A percentile compares a stretch with the other conserved stretches of the same genome.
Evolutionary conservation across 2,329 filamentous ascomycete species (phyloP).

Genomic region (Seiridium cupressi): DNA sequence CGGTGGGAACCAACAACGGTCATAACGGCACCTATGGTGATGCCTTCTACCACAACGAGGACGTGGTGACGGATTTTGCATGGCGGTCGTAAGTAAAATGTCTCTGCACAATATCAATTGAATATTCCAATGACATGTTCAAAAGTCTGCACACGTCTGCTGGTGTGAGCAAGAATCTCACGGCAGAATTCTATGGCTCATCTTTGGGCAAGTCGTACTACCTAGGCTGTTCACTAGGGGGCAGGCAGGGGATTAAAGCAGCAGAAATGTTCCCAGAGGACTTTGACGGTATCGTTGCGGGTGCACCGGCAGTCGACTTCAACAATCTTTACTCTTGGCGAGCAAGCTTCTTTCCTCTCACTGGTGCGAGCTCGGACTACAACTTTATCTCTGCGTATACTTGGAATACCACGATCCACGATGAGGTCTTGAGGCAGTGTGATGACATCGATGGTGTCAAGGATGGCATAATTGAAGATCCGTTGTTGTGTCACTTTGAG

Average conservation of each 20-base stretch:
- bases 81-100: conserved; percentile 28
- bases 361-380: conserved; percentile 20
- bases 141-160: conserved; percentile 41
- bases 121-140: no score
- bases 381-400: conserved; percentile 11
- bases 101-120: not conserved
- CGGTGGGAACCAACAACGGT: conserved; percentile 47
- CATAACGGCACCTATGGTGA: conserved; percentile 40
- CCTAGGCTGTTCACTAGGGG: conserved; percentile 56
- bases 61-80: conserved; percentile 34
- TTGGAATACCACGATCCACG: conserved; percentile 29
- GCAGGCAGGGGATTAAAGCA: conserved; percentile 53
- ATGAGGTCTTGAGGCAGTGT: conserved; percentile 35
- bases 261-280: conserved; percentile 52
- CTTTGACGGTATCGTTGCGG: conserved; percentile 55
- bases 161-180: conserved; percentile 46
- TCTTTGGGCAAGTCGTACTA: conserved; percentile 46
- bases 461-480: conserved; percentile 39
- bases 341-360: conserved; percentile 42
- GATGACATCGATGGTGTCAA: conserved; percentile 37
- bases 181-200: conserved; percentile 42
- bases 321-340: conserved; percentile 25
- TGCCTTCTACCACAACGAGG: conserved; percentile 33
- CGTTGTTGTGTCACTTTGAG: conserved; percentile 33
- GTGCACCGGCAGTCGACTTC: conserved; percentile 36